Conservation (phyloP, 345 rosid genomes). For the Aquilaria malaccensis region DNA sequence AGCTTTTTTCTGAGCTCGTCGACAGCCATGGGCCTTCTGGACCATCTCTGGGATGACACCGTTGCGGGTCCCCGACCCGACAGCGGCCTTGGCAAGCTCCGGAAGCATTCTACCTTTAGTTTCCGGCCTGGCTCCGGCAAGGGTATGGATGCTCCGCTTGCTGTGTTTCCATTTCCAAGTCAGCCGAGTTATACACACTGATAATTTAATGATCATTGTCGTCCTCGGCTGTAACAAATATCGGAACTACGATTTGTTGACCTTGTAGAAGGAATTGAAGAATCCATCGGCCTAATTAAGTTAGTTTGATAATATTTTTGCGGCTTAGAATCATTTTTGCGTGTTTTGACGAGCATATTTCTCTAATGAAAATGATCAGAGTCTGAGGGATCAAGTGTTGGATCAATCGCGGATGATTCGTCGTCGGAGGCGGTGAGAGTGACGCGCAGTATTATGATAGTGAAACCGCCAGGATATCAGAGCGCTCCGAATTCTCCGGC, state of each 20-base stretch:
- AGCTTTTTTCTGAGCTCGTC: not conserved
- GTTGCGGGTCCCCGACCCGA: constrained; percentile 97
- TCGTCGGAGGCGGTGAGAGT: constrained; percentile 44
- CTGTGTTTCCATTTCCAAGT: constrained; percentile 1
- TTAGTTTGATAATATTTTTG: not conserved
- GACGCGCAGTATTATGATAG: constrained; percentile 79
- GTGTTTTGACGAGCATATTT: not conserved
- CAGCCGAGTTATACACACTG: constrained; percentile 1
- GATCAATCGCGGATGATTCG: constrained; percentile 44
- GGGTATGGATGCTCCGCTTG: constrained; percentile 51
- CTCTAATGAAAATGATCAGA: constrained; percentile 29
- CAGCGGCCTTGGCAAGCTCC: constrained; percentile 91
- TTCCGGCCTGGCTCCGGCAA: constrained; percentile 65
- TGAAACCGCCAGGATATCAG: constrained; percentile 86
- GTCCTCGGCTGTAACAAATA: not conserved
- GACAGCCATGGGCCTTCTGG: constrained; percentile 67
- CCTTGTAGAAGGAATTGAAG: constrained; percentile 1
- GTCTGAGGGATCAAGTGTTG: constrained; percentile 42
- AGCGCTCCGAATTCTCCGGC: constrained; percentile 49
- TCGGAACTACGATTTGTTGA: not conserved
- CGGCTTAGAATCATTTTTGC: not conserved
- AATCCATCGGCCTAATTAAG: no score
- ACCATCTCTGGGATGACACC: constrained; percentile 97
- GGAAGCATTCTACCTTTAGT: constrained; percentile 56
- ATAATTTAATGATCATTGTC: not conserved